A percentile compares a stretch with the other conserved stretches of the same genome.
Evolutionary conservation across 2,329 filamentous ascomycete genomes (phyloP).

Genomic region (Apiospora aurea): DNA sequence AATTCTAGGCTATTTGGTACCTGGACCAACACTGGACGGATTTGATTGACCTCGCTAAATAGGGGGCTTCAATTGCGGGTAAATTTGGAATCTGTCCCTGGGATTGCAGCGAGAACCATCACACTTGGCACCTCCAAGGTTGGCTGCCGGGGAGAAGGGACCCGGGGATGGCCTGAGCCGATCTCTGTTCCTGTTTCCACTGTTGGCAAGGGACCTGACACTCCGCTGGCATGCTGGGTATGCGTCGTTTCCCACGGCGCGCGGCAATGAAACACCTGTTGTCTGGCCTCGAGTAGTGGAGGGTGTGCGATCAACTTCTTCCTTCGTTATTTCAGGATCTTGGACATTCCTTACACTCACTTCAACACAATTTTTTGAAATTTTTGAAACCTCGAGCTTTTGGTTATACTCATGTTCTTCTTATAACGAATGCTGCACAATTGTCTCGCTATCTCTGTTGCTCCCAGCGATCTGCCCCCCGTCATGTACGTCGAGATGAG

Average conservation of each 20-base stretch:
- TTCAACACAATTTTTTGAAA: neutral
- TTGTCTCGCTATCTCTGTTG: neutral
- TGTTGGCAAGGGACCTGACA: neutral
- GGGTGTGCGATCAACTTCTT: neutral
- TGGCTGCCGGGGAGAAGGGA: neutral
- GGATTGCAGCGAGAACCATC: neutral
- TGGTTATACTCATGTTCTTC: neutral
- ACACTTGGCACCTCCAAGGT: neutral
- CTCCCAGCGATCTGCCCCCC: neutral
- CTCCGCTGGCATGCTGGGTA: neutral
- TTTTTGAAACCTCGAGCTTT: neutral
- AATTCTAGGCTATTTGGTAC: neutral
- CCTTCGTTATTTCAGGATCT: neutral
- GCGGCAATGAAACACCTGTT: slow-evolving; percentile 4
- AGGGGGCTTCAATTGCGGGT: neutral
- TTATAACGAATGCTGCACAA: neutral
- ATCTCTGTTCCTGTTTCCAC: neutral
- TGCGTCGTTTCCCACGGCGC: neutral
- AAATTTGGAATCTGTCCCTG: neutral
- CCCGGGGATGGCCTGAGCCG: slow-evolving; percentile 5
- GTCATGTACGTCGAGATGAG: neutral
- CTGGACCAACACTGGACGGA: neutral
- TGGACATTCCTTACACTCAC: neutral
- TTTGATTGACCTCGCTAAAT: neutral
- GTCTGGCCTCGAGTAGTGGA: neutral